phyloP scores from a whole-genome alignment of 139 green algal genomes.

The Asterochloris sp. region DNA sequence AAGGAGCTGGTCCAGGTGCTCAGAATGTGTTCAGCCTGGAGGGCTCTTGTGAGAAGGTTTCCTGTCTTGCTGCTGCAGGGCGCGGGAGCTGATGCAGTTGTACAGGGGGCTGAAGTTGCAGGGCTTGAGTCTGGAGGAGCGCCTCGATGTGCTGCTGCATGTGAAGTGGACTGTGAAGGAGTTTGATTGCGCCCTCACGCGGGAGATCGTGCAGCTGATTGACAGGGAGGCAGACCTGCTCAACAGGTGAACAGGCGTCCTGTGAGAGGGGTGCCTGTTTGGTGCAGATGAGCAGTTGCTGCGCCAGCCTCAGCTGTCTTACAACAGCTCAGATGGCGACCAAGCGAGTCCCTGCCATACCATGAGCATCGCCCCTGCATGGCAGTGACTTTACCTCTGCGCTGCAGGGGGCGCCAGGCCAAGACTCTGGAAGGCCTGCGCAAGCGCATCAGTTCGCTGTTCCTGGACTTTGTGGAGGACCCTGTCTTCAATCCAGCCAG shows the following conservation, averaged over 20 bases:
- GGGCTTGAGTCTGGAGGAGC: slow-evolving; percentile 63
- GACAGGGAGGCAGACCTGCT: slow-evolving; percentile 86
- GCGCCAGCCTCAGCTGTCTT: no score
- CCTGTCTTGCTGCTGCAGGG: slow-evolving; percentile 11
- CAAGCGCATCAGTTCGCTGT: slow-evolving; percentile 63
- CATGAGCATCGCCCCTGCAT: no score
- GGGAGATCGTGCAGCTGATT: slow-evolving; percentile 78
- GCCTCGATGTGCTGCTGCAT: slow-evolving; percentile 84
- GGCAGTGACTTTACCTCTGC: not conserved
- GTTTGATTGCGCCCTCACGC: slow-evolving; percentile 77
- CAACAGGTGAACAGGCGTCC: slow-evolving; percentile 40
- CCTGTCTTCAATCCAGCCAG: slow-evolving; percentile 70
- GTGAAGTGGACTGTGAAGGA: slow-evolving; percentile 83
- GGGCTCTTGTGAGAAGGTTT: no score
- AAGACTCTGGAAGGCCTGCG: slow-evolving; percentile 70
- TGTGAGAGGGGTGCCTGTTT: not conserved
- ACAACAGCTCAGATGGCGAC: no score
- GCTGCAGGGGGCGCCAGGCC: slow-evolving; percentile 46
- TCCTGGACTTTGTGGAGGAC: slow-evolving; percentile 77
- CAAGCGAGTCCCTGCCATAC: no score
- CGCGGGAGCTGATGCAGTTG: slow-evolving; percentile 75
- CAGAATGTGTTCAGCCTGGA: no score
- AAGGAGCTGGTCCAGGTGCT: no score
- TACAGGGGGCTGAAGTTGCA: slow-evolving; percentile 66
- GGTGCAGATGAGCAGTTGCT: not conserved